Conservation (phyloP, 148 eudicot genomes). For the Persicaria maculosa region DNA sequence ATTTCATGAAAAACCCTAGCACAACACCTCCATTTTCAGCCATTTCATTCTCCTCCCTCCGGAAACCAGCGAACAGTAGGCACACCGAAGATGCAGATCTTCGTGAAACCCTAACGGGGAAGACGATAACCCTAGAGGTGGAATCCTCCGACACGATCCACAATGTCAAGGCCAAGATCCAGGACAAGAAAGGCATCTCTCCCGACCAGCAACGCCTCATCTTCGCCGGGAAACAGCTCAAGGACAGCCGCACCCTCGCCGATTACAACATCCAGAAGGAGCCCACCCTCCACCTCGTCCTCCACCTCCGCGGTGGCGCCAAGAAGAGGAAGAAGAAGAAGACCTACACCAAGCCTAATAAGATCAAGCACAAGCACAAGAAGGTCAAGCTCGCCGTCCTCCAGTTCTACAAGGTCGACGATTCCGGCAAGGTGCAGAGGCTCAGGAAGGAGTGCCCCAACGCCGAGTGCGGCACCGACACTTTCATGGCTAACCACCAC, state of each 20-base stretch:
- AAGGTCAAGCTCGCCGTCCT: slow-evolving; percentile 12
- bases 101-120: slow-evolving; percentile 16
- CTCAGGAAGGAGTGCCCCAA: slow-evolving; percentile 14
- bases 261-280: slow-evolving; percentile 17
- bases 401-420: slow-evolving; percentile 12
- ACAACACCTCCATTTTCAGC: neutral
- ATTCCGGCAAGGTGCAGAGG: slow-evolving; percentile 12
- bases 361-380: slow-evolving; percentile 14
- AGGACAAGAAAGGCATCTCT: slow-evolving; percentile 12
- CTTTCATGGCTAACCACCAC: slow-evolving; percentile 13
- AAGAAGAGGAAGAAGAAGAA: slow-evolving; percentile 16
- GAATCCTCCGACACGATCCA: slow-evolving; percentile 10
- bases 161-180: slow-evolving; percentile 8
- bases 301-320: slow-evolving; percentile 13
- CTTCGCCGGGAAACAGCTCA: slow-evolving; percentile 11
- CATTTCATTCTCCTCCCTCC: neutral
- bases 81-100: slow-evolving; percentile 11
- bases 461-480: slow-evolving; percentile 3
- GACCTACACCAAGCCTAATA: slow-evolving; percentile 15
- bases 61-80: no score
- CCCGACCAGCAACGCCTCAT: slow-evolving; percentile 10
- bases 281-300: slow-evolving; percentile 10
- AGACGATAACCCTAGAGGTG: slow-evolving; percentile 11
- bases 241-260: slow-evolving; percentile 12
- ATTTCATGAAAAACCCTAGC: no score